Evolutionary conservation across 768 basidiomycete species (phyloP).

Genomic region (Cubamyces sp.): DNA sequence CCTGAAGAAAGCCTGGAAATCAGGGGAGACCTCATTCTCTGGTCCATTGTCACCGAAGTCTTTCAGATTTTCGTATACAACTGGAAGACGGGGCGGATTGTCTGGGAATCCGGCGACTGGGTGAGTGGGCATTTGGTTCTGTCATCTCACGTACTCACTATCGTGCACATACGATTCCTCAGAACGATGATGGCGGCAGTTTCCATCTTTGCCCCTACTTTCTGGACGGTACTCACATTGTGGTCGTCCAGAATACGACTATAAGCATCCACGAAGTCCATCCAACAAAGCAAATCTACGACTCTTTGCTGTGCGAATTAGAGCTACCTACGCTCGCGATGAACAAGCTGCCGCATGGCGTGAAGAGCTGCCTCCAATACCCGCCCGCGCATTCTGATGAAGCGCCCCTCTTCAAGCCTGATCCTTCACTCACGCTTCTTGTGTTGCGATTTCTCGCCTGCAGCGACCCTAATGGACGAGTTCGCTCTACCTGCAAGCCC

Average conservation of each 20-base stretch:
- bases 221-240: not conserved
- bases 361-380: not conserved
- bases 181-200: not conserved
- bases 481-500: not conserved
- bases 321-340: not conserved
- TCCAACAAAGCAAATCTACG: not conserved
- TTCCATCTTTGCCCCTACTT: constrained; percentile 4
- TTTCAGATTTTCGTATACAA: not conserved
- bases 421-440: constrained; percentile 3
- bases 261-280: not conserved
- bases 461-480: not conserved
- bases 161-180: not conserved
- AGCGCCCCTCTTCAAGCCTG: constrained; percentile 3
- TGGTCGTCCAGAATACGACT: not conserved
- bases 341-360: not conserved
- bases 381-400: not conserved
- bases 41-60: not conserved
- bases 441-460: not conserved
- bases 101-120: constrained; percentile 4
- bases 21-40: constrained; percentile 1
- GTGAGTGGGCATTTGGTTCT: not conserved
- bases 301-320: not conserved
- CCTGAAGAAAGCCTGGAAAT: constrained; percentile 5
- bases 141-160: no score
- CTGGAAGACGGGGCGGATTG: constrained; percentile 4